Evolutionary conservation across 805 yeast genomes (phyloP), one percentile per base, ranked within the genome.

Genomic region (Metschnikowia noctiluminum): DNA sequence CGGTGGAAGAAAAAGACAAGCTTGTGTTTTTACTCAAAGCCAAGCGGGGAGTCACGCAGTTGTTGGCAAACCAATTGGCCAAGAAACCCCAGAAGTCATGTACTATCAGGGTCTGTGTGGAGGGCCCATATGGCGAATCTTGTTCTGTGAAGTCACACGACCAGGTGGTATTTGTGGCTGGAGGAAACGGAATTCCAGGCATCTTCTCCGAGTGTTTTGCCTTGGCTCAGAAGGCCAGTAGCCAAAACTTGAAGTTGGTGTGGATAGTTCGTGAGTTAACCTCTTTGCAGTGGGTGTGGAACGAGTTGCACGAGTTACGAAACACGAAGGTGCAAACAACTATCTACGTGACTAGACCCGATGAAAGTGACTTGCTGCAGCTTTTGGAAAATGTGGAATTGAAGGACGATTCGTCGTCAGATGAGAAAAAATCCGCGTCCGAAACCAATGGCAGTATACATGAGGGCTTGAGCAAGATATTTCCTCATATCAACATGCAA

Each of bases 101-200:
- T 14, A 41, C 52, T 21, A 58, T 70, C n/a, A 58, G 71, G 45
- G 73, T 71, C 16, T 61, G 61, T 6, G 59, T 71, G 7, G 92
- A 86, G 59, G 91, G 92, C 1, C 89, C 91, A 1, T 86, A 86
- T 58, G 88, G 91, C 2, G 69, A 70, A 30, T 53, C 75, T 2
- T 61, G 79, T 3, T 76, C 82, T 2, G 66, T 80, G n/a, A 63
- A 69, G 31, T 65, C 69, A 37, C 84, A 76, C 55, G 77, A 79
- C 42, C 74, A 77, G 48, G 76, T 83, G 6, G 72, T 85, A 6
- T 73, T 84, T 39, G 54, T 86, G 27, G 85, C 90, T 8, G 91
- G 89, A 40, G 92, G 92, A 32, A 81, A 82, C 46, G 94, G 94
- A 46, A 71, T 87, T 45, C 84, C 92, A 0, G 87, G 82, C n/a